Base-by-base conservation (phyloP, 352 stramenopile species). In the Phytophthora pini region DNA sequence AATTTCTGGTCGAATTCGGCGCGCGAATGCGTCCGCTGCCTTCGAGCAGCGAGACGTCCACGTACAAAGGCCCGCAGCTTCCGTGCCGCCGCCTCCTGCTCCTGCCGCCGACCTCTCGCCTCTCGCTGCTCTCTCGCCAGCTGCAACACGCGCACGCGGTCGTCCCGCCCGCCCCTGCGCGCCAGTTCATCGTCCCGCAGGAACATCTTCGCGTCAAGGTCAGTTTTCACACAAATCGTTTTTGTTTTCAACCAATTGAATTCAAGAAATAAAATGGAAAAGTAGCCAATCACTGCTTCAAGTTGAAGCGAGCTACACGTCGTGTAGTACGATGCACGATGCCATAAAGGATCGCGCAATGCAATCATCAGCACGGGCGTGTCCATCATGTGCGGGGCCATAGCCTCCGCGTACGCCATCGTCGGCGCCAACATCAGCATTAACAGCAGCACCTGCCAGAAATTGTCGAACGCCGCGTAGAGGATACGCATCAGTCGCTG, bases 331-430 rank as follows among this genome's bases (percentile, higher is more conserved):
- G 0, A 22, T 60, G 76, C 32, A 79, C 82, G 55, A 94, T 87
- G n/a, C 71, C 58, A 66, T 92, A 94, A 34, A 94, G 56, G 62
- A 92, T 88, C 50, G 72, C 56, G 38, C 84, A 88, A 88, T 32
- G 79, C 83, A 57, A 90, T 85, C 87, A 94, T 94, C 57, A 94
- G 70, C 59, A 93, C 84, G 0, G 87, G 87, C 34, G 87, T 92
- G 67, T 94, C 87, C 84, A 94, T 94, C 45, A 84, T 94, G 71
- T 94, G 87, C 15, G 87, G 87, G 6, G 87, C 82, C 9, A 84
- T 93, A 20, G 87, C 87, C 67, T 94, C 87, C 1, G 87, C 87
- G 68, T 94, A 94, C 52, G 87, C 87, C 84, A 92, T 92, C 17
- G 84, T 90, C 4, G 84, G 84, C 26, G 82, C 81, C 52, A 94